phyloP scores from a whole-genome alignment of 116 monocot genomes.

The Phalaenopsis hybrid region DNA sequence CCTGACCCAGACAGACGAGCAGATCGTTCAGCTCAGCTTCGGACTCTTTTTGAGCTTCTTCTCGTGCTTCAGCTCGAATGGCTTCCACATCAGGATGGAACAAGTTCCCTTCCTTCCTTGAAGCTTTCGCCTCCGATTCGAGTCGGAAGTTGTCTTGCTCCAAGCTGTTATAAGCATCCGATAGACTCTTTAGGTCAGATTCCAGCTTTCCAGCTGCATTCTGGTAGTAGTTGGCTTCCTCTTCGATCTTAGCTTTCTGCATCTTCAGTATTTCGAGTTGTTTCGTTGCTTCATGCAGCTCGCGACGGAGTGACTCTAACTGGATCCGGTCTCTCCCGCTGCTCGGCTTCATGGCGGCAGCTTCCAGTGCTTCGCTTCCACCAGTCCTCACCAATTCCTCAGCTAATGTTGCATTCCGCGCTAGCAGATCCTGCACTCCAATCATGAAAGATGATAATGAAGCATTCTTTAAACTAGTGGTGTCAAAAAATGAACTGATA shows the following conservation, averaged over 20 bases:
- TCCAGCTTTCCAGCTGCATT: constrained; percentile 69
- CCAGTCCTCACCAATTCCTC: constrained; percentile 64
- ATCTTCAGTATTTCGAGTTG: constrained; percentile 50
- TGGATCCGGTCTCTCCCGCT: constrained; percentile 60
- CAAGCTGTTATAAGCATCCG: constrained; percentile 92
- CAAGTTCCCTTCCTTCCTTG: constrained; percentile 39
- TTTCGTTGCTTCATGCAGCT: constrained; percentile 57
- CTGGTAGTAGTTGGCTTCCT: constrained; percentile 44
- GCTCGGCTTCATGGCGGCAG: constrained; percentile 34
- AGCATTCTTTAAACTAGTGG: no score
- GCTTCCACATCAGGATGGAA: constrained; percentile 54
- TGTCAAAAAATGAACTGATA: no score
- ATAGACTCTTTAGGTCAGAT: constrained; percentile 82
- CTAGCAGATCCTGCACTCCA: constrained; percentile 56
- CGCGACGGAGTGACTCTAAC: constrained; percentile 47
- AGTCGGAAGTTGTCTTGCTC: constrained; percentile 70
- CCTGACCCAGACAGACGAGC: constrained; percentile 94
- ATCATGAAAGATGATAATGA: neutral
- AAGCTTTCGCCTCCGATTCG: constrained; percentile 57
- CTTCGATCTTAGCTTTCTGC: constrained; percentile 65
- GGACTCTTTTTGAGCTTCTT: constrained; percentile 80
- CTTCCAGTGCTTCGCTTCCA: constrained; percentile 27
- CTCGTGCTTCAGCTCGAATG: constrained; percentile 65
- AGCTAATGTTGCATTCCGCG: constrained; percentile 76
- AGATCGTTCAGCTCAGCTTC: constrained; percentile 88